A percentile compares a stretch with the other conserved stretches of the same genome.
These are phyloP conservation scores for Clonostachys rosea DNA, from an alignment of 2,329 filamentous ascomycete species.

Conservation along the genomic window DNA sequence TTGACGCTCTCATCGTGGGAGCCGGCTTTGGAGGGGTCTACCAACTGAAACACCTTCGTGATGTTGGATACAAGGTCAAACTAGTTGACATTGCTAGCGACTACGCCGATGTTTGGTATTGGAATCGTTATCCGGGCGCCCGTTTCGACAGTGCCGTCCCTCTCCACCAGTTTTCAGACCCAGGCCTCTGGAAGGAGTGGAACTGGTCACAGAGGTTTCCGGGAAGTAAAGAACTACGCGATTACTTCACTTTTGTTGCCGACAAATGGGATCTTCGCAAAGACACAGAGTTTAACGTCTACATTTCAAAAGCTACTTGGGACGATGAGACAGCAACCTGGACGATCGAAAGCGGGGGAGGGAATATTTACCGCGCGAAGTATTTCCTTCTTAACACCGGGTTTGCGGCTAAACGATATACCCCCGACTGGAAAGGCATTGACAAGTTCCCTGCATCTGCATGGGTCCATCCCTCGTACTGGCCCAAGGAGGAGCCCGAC, in stretches of 20 bases:
- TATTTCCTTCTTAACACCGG: constrained; percentile 33
- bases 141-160: constrained; percentile 20
- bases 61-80: constrained; percentile 2
- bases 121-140: constrained; percentile 27
- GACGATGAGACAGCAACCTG: constrained; percentile 22
- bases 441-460: constrained; percentile 4
- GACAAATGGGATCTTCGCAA: constrained; percentile 30
- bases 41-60: constrained; percentile 2
- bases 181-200: constrained; percentile 29
- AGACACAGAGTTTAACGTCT: constrained; percentile 30
- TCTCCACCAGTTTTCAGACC: constrained; percentile 16
- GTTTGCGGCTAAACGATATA: constrained; percentile 30
- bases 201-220: constrained; percentile 27
- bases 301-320: constrained; percentile 28
- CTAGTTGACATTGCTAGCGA: constrained; percentile 2
- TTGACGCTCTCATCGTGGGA: constrained; percentile 5
- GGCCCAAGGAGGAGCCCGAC: constrained; percentile 14
- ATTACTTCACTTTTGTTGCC: constrained; percentile 35
- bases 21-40: constrained; percentile 5
- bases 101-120: constrained; percentile 23
- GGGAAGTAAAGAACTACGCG: constrained; percentile 21
- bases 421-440: constrained; percentile 23
- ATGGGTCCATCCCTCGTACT: constrained; percentile 1
- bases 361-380: constrained; percentile 18
- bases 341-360: constrained; percentile 30